Conservation (phyloP, 176 grass and related monocot genomes). For the Phoenix dactylifera region DNA sequence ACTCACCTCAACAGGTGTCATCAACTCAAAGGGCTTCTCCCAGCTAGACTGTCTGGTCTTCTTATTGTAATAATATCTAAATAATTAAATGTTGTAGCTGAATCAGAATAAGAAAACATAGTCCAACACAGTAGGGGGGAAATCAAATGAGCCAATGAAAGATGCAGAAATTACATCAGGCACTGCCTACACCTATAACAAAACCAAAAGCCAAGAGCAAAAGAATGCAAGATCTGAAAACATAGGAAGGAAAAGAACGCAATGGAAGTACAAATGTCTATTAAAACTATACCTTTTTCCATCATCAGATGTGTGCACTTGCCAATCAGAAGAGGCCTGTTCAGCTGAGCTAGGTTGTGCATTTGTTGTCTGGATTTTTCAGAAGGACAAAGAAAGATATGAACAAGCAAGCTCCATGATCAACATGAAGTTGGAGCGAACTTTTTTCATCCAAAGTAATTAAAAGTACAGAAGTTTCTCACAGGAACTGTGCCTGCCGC, state of each 20-base stretch:
- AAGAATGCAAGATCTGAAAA: no score
- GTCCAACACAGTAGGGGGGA: no score
- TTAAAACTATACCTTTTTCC: constrained; percentile 62
- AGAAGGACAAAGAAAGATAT: neutral
- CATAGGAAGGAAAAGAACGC: no score
- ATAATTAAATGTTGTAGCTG: neutral
- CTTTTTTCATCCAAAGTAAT: no score
- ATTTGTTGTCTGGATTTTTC: constrained; percentile 50
- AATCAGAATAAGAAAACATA: constrained; percentile 2
- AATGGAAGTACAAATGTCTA: no score
- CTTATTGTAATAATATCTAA: constrained; percentile 97
- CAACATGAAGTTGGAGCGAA: no score
- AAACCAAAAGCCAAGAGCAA: no score
- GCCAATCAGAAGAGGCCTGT: constrained; percentile 67
- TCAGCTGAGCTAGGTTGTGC: constrained; percentile 44
- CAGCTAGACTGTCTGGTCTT: constrained; percentile 89
- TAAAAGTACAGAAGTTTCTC: constrained; percentile 22
- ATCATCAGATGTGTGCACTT: constrained; percentile 68
- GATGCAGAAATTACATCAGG: no score
- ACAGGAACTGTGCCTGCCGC: constrained; percentile 21
- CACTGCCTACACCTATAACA: no score
- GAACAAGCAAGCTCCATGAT: neutral
- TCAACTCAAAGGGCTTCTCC: constrained; percentile 91
- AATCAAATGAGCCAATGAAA: no score
- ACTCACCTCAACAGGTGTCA: constrained; percentile 89